Conservation (phyloP, 1,284 basidiomycete genomes). For the Irpex rosettiformis region DNA sequence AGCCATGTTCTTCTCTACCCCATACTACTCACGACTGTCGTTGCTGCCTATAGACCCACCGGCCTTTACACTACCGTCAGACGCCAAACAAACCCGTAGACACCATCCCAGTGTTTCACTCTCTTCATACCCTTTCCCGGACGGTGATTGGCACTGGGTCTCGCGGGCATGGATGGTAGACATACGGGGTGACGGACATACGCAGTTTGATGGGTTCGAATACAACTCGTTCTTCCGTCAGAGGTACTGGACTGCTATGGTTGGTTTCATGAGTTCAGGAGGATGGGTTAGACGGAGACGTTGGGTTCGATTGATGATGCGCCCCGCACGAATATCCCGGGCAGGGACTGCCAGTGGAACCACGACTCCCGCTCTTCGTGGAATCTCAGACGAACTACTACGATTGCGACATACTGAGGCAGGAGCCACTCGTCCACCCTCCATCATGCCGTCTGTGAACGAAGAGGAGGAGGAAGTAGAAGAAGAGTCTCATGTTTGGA, state of each 20-base stretch:
- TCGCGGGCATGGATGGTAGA: conserved; percentile 81
- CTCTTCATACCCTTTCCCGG: conserved; percentile 69
- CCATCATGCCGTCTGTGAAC: conserved; percentile 17
- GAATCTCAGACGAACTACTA: conserved; percentile 1
- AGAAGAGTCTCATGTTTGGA: conserved; percentile 29
- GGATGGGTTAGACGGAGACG: conserved; percentile 72
- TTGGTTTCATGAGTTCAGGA: conserved; percentile 55
- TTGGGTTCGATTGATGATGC: conserved; percentile 80
- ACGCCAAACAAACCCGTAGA: conserved; percentile 30
- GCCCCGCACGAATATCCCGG: conserved; percentile 38
- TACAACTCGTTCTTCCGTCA: conserved; percentile 75
- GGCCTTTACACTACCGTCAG: conserved; percentile 63
- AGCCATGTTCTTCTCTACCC: conserved; percentile 66
- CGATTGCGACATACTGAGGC: conserved; percentile 12
- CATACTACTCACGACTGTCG: conserved; percentile 67
- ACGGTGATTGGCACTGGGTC: conserved; percentile 78
- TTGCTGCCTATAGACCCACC: conserved; percentile 73
- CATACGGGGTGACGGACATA: conserved; percentile 74
- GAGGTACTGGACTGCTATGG: conserved; percentile 58
- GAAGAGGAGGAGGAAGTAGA: conserved; percentile 15
- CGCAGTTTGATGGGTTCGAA: conserved; percentile 80
- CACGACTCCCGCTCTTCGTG: neutral
- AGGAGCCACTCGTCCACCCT: conserved; percentile 28
- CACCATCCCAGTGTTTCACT: conserved; percentile 52
- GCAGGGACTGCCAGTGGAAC: conserved; percentile 8